Evolutionary conservation across 2,329 filamentous ascomycete genomes (phyloP).

Genomic region (Hortaea sp.): DNA sequence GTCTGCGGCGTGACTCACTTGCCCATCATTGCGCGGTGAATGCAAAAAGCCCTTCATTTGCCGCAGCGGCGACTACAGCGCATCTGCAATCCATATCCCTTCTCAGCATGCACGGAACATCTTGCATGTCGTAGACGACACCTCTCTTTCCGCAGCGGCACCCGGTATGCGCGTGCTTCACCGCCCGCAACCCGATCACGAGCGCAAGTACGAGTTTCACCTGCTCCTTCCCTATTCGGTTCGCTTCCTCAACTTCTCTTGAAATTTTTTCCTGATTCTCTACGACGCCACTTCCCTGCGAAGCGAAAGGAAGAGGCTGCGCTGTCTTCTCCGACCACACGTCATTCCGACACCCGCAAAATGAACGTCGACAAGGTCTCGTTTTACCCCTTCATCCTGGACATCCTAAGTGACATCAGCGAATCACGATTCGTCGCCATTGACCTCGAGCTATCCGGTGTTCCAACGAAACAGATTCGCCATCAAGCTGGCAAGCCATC

Average conservation of each 20-base stretch:
- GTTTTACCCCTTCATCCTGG: conserved; percentile 43
- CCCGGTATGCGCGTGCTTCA: not conserved
- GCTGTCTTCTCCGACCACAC: no score
- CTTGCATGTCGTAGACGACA: no score
- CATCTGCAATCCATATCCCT: no score
- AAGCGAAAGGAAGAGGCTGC: no score
- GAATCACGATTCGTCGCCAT: conserved; percentile 53
- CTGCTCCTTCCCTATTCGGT: conserved; percentile 2
- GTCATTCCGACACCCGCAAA: conserved; percentile 5
- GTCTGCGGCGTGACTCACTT: no score
- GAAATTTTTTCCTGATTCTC: conserved; percentile 5
- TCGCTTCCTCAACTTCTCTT: conserved; percentile 5
- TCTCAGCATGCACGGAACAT: no score
- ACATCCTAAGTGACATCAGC: conserved; percentile 48
- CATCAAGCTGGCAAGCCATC: conserved; percentile 35
- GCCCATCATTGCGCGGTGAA: no score
- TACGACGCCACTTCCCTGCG: conserved; percentile 8
- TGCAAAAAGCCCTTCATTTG: no score
- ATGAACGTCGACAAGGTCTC: conserved; percentile 49
- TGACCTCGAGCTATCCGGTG: conserved; percentile 58
- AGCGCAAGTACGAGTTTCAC: not conserved
- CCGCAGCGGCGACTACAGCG: no score
- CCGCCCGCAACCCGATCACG: not conserved
- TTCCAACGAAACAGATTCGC: conserved; percentile 35
- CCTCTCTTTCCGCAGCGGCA: no score